A percentile compares a stretch with the other conserved stretches of the same genome.
Conservation (phyloP, 805 yeast genomes). For the Lachancea mirantina region DNA sequence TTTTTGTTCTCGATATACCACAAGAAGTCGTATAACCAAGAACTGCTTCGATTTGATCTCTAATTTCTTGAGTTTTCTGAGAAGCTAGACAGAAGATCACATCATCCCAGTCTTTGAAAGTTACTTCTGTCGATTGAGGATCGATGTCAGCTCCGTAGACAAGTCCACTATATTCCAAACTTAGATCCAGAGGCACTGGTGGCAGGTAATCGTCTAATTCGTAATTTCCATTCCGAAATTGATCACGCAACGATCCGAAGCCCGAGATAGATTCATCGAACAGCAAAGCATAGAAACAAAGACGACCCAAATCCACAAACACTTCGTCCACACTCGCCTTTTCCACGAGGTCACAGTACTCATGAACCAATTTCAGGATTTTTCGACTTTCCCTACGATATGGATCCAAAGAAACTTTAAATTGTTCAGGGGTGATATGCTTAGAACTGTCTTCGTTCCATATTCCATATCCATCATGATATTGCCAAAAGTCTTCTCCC, state of each 20-base stretch:
- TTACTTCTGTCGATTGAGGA: slow-evolving; percentile 10
- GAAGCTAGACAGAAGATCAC: slow-evolving; percentile 62
- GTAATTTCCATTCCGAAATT: slow-evolving; percentile 21
- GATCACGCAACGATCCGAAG: slow-evolving; percentile 13
- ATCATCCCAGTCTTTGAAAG: slow-evolving; percentile 77
- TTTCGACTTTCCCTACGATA: slow-evolving; percentile 82
- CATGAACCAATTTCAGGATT: slow-evolving; percentile 57
- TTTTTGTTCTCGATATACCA: slow-evolving; percentile 72
- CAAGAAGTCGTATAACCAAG: slow-evolving; percentile 85
- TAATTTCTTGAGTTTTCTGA: slow-evolving; percentile 43
- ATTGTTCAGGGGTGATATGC: slow-evolving; percentile 51
- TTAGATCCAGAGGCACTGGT: slow-evolving; percentile 15
- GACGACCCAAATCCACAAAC: slow-evolving; percentile 73
- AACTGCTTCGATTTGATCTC: slow-evolving; percentile 44
- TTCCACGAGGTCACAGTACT: slow-evolving; percentile 63
- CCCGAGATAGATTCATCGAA: slow-evolving; percentile 13
- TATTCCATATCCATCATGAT: slow-evolving; percentile 38
- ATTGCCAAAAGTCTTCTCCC: slow-evolving; percentile 81
- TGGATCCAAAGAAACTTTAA: slow-evolving; percentile 87
- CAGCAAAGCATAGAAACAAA: slow-evolving; percentile 40
- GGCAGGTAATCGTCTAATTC: slow-evolving; percentile 22
- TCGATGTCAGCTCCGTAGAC: slow-evolving; percentile 11
- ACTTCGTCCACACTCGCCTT: slow-evolving; percentile 96
- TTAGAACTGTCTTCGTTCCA: slow-evolving; percentile 37
- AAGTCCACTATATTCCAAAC: slow-evolving; percentile 17